phyloP scores from a whole-genome alignment of 202 grass and related monocot species.

The Digitaria exilis region DNA sequence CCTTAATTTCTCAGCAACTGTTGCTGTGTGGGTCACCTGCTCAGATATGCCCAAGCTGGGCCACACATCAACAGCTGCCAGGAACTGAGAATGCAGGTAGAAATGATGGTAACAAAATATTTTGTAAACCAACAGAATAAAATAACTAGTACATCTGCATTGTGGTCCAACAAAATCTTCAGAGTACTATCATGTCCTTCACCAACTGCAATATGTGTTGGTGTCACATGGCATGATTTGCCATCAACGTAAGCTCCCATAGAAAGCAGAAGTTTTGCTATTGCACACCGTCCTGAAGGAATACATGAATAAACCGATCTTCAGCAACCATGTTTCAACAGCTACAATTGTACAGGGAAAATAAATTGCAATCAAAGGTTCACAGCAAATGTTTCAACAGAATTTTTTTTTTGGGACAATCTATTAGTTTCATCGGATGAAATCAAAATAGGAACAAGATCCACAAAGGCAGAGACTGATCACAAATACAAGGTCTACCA shows the following conservation, averaged over 20 bases:
- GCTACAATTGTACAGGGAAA: neutral
- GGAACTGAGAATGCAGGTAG: neutral
- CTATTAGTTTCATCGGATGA: neutral
- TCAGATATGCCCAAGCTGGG: neutral
- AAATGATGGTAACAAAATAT: too few relatives aligned
- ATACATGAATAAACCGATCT: neutral
- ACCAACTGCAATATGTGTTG: constrained; percentile 26
- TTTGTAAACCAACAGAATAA: neutral
- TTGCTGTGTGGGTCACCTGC: neutral
- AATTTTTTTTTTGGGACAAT: neutral
- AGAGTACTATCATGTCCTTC: constrained; percentile 43
- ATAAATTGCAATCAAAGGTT: neutral
- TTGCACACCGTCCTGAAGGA: constrained; percentile 39
- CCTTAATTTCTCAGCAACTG: neutral
- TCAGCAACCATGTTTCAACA: constrained; percentile 13
- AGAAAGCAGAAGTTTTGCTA: constrained; percentile 39
- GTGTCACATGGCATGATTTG: constrained; percentile 23
- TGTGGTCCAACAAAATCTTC: constrained; percentile 39
- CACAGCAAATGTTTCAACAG: neutral
- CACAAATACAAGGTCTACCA: neutral
- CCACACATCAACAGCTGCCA: neutral
- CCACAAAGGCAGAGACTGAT: neutral
- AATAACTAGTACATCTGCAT: constrained; percentile 38
- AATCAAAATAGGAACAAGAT: neutral
- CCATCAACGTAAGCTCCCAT: constrained; percentile 40